Conservation (phyloP, 306 rosid genomes). For the Vigna trinervia region DNA sequence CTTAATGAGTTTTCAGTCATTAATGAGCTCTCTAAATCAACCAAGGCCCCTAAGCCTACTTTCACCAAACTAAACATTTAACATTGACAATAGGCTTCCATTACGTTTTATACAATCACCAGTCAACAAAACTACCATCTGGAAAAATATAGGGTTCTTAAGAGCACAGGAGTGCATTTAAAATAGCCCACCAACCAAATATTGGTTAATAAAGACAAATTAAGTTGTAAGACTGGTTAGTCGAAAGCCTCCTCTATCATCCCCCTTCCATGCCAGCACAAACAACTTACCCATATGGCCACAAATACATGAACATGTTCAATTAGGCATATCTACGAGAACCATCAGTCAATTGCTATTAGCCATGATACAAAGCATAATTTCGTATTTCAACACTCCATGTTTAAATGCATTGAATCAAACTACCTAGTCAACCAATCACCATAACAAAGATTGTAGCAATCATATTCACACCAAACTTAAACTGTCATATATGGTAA, state of each 20-base stretch:
- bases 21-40: neutral
- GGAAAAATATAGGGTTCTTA: neutral
- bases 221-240: neutral
- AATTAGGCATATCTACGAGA: neutral
- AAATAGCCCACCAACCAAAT: neutral
- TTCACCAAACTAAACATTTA: neutral
- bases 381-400: neutral
- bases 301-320: neutral
- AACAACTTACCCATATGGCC: neutral
- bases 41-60: constrained; percentile 2
- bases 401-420: constrained; percentile 13
- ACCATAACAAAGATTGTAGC: neutral
- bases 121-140: neutral
- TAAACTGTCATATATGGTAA: too few species aligned
- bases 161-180: neutral
- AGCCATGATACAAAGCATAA: constrained; percentile 1
- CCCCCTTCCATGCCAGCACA: neutral
- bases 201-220: neutral
- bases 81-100: neutral
- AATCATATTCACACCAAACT: neutral
- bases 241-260: neutral
- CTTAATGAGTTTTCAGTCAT: neutral
- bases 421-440: neutral
- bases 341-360: neutral
- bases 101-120: neutral